Evolutionary conservation across 2,329 filamentous ascomycete species (phyloP), one percentile per base, ranked within the genome.

Genomic region (Botrytis hyacinthi): DNA sequence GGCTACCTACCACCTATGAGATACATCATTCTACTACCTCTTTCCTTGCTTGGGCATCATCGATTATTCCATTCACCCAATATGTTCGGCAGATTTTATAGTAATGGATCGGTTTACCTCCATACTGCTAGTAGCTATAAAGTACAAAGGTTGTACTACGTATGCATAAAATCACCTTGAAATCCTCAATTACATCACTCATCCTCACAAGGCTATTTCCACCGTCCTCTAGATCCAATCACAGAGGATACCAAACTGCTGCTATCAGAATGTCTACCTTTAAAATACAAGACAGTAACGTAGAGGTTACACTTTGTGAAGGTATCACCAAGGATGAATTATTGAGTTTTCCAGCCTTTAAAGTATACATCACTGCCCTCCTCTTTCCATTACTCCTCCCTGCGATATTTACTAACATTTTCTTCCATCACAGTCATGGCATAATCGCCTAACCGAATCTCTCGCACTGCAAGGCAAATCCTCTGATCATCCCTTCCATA

Each of bases 341-440:
- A 3, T 78, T 82, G 12, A 76, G 76, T 8, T 88, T 88, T 76
- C 81, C 81, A 6, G 86, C 87, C 0, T 88, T 88, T 76, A 85
- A 82, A 9, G 86, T 86, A 79, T 8, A 32, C 54, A 44, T 57
- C 46, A n/a, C 44, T n/a, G 6, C 46, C 59, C 46, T 12, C 9
- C 46, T 54, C 51, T 57, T 57, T 57, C 51, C 46, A 65, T 40
- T 71, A 60, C 42, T 3, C 63, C 65, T 16, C 65, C 29, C 42
- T 32, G 37, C 20, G 18, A 42, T 59, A 42, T 44, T 44, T 35
- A 40, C 40, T 70, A 62, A 73, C 40, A 10, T n/a, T 8, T 4
- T 32, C 18, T 22, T 40, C 32, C 29, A 62, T 32, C 66, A 44
- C 20, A 73, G 72, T 62, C 66, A 70, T 73, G 72, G 72, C 59